Conservation (phyloP, 306 rosid species). For the Herpetospermum pedunculosum region DNA sequence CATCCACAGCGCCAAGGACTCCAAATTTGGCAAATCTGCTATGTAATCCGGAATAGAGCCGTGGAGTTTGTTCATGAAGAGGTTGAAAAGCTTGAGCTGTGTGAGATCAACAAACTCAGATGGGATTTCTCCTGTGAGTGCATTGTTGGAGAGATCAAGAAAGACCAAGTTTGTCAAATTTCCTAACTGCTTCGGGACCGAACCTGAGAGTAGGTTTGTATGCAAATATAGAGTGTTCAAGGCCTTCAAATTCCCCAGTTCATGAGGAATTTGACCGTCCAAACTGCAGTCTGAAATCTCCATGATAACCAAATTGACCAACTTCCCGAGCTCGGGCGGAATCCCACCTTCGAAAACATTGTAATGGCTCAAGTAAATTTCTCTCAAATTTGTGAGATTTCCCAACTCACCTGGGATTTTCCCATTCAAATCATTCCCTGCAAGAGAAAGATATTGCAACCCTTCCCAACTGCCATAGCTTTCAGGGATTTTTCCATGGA, state of each 20-base stretch:
- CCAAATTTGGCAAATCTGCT: slow-evolving; percentile 50
- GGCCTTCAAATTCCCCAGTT: slow-evolving; percentile 50
- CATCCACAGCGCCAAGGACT: slow-evolving; percentile 57
- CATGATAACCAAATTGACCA: slow-evolving; percentile 50
- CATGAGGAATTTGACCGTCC: slow-evolving; percentile 61
- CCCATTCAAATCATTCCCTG: slow-evolving; percentile 63
- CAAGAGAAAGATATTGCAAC: slow-evolving; percentile 59
- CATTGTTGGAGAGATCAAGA: slow-evolving; percentile 73
- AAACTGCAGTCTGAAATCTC: slow-evolving; percentile 56
- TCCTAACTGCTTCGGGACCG: slow-evolving; percentile 59
- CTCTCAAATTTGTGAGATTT: slow-evolving; percentile 49
- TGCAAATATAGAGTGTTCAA: slow-evolving; percentile 63
- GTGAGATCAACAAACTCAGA: slow-evolving; percentile 46
- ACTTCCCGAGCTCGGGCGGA: slow-evolving; percentile 53
- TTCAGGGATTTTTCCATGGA: slow-evolving; percentile 49
- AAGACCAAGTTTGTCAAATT: slow-evolving; percentile 43
- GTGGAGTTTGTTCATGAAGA: slow-evolving; percentile 68
- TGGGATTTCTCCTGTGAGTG: slow-evolving; percentile 73
- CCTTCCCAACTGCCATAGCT: slow-evolving; percentile 39
- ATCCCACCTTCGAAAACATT: slow-evolving; percentile 75
- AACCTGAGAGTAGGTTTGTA: slow-evolving; percentile 52
- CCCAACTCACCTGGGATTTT: slow-evolving; percentile 65
- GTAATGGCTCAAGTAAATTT: slow-evolving; percentile 59
- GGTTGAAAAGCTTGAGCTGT: slow-evolving; percentile 58
- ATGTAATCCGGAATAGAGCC: slow-evolving; percentile 75